Percentiles rank a stretch among this genome's conserved stretches.
Conservation (phyloP, 805 yeast species). For the Metschnikowia lachancei region DNA sequence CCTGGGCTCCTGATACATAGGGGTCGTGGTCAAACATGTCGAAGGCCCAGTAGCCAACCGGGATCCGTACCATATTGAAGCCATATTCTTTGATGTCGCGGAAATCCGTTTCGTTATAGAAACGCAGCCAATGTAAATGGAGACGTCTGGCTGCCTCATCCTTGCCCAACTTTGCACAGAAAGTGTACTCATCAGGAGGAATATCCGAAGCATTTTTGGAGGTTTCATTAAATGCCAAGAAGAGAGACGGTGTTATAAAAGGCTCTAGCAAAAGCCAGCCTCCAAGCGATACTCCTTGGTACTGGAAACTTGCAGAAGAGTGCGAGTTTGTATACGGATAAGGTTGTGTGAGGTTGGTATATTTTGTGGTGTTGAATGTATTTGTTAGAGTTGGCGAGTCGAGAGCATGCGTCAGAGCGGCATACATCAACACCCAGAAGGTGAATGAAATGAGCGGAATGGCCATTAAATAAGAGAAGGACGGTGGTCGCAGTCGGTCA, state of each 20-base stretch:
- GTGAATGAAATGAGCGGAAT: not conserved
- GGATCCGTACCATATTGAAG: slow-evolving; percentile 69
- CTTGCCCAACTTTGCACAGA: slow-evolving; percentile 48
- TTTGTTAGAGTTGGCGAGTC: not conserved
- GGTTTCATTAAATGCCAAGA: slow-evolving; percentile 37
- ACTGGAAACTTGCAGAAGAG: slow-evolving; percentile 12
- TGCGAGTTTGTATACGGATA: slow-evolving; percentile 9
- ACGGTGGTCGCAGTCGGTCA: not conserved
- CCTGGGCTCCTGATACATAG: slow-evolving; percentile 63
- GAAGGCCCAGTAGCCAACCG: slow-evolving; percentile 83
- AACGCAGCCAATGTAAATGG: slow-evolving; percentile 53
- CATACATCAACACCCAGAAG: not conserved
- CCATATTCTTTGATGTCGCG: slow-evolving; percentile 49
- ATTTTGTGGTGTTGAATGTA: slow-evolving; percentile 3
- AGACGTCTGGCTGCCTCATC: slow-evolving; percentile 43
- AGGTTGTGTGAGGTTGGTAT: slow-evolving; percentile 7
- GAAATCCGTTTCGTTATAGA: slow-evolving; percentile 60
- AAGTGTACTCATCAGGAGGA: slow-evolving; percentile 62
- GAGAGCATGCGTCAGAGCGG: not conserved
- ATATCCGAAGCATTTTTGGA: slow-evolving; percentile 26
- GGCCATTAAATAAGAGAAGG: not conserved
- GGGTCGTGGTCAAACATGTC: slow-evolving; percentile 51
- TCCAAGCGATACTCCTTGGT: slow-evolving; percentile 49
- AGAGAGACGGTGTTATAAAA: slow-evolving; percentile 64
- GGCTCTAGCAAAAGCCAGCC: slow-evolving; percentile 77